These are phyloP conservation scores for Citrus hindsii DNA, from an alignment of 345 rosid species.

Conservation along the genomic window DNA sequence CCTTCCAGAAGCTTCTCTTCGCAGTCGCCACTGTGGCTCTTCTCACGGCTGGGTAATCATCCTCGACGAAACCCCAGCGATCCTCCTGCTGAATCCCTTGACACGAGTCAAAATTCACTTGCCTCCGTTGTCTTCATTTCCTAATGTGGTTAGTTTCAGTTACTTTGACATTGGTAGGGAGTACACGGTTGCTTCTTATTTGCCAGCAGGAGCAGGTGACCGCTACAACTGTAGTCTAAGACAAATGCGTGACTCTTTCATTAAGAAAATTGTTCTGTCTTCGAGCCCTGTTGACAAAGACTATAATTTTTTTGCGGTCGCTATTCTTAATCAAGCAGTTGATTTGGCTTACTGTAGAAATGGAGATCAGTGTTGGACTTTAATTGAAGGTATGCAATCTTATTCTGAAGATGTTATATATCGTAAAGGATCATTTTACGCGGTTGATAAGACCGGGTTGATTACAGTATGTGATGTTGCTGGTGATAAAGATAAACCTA, in stretches of 20 bases:
- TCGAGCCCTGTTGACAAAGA: slow-evolving; percentile 41
- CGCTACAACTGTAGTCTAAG: slow-evolving; percentile 25
- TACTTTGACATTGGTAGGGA: slow-evolving; percentile 47
- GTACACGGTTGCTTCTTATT: slow-evolving; percentile 25
- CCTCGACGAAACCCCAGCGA: slow-evolving; percentile 43
- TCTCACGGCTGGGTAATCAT: slow-evolving; percentile 58
- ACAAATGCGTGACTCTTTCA: slow-evolving; percentile 49
- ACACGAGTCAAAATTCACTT: slow-evolving; percentile 33
- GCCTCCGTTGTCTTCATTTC: slow-evolving; percentile 48
- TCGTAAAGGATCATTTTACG: slow-evolving; percentile 36
- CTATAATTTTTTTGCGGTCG: slow-evolving; percentile 31
- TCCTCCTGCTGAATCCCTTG: slow-evolving; percentile 48
- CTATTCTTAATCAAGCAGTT: slow-evolving; percentile 32
- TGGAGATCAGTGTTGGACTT: slow-evolving; percentile 37
- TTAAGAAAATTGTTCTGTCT: slow-evolving; percentile 49
- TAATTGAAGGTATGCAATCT: slow-evolving; percentile 26
- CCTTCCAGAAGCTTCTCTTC: slow-evolving; percentile 31
- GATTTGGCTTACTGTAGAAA: slow-evolving; percentile 41
- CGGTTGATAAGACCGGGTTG: slow-evolving; percentile 39
- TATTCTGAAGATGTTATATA: slow-evolving; percentile 46
- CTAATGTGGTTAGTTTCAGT: slow-evolving; percentile 41
- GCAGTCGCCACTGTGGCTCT: slow-evolving; percentile 49
- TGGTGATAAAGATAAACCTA: slow-evolving; percentile 17
- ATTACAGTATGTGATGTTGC: slow-evolving; percentile 36
- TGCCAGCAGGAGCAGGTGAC: not conserved